These are phyloP conservation scores for Suhomyces tanzawaensis DNA, from an alignment of 805 yeast species.

Conservation along the genomic window DNA sequence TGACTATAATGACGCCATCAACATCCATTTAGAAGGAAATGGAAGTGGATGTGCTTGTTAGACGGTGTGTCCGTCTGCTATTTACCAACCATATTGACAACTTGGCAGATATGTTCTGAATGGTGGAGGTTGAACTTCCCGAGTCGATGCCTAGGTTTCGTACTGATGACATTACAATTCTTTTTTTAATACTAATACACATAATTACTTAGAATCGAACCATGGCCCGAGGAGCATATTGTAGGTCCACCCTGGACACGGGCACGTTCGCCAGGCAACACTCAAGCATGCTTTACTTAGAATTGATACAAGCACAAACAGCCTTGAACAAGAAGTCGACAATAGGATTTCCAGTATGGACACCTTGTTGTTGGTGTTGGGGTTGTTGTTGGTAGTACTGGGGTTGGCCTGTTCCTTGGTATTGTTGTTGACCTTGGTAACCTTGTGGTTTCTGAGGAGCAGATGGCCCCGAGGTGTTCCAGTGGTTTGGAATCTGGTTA, in stretches of 20 bases:
- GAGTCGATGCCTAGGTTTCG: too few relatives aligned
- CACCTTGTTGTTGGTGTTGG: conserved; percentile 5
- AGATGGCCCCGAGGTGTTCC: too few relatives aligned
- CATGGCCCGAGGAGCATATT: neutral
- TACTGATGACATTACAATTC: too few relatives aligned
- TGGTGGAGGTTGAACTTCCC: too few relatives aligned
- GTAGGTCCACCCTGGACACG: neutral
- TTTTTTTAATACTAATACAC: conserved; percentile 1
- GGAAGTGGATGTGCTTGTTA: conserved; percentile 73
- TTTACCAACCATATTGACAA: too few relatives aligned
- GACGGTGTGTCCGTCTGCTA: too few relatives aligned
- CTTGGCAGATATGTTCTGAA: too few relatives aligned
- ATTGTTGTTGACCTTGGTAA: conserved; percentile 17
- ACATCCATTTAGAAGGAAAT: conserved; percentile 87
- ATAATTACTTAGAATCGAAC: neutral
- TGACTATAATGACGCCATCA: conserved; percentile 94
- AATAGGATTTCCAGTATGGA: conserved; percentile 25
- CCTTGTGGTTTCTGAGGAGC: conserved; percentile 22
- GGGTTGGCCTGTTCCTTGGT: conserved; percentile 9
- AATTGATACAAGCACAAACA: conserved; percentile 33
- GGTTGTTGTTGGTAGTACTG: conserved; percentile 14
- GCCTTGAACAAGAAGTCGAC: conserved; percentile 29
- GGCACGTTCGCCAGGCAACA: too few relatives aligned
- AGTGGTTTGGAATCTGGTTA: conserved; percentile 31
- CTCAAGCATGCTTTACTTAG: too few relatives aligned